Conservation (phyloP, 768 basidiomycete genomes). For the Sporobolomyces phaffii region DNA sequence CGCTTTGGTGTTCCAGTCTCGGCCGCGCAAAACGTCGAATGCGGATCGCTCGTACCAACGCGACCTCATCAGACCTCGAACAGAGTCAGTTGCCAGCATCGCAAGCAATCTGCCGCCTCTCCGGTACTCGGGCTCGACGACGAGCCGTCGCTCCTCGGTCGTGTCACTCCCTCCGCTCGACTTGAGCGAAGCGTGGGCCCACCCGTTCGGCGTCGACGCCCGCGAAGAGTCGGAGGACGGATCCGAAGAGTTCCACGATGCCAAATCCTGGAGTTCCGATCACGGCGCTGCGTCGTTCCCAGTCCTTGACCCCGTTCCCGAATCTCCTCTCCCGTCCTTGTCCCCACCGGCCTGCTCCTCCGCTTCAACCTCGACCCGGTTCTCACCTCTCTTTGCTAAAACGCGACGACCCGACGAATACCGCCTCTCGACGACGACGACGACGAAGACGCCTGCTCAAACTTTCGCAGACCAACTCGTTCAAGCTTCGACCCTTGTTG, state of each 20-base stretch:
- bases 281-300: not conserved
- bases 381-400: not conserved
- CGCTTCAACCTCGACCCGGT: not conserved
- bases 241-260: constrained; percentile 11
- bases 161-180: not conserved
- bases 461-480: not conserved
- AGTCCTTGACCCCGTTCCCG: not conserved
- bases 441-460: not conserved
- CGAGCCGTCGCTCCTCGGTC: not conserved
- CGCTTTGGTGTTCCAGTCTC: not conserved
- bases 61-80: not conserved
- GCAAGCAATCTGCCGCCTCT: constrained; percentile 7
- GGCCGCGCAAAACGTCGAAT: not conserved
- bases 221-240: constrained; percentile 7
- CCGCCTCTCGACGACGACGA: not conserved
- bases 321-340: not conserved
- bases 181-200: not conserved
- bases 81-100: not conserved
- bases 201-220: not conserved
- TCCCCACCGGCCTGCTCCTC: no score
- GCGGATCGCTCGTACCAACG: not conserved
- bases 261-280: not conserved
- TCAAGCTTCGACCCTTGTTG: no score
- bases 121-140: not conserved
- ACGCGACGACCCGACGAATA: not conserved